These are phyloP conservation scores for Heracleum sosnowskyi DNA, from an alignment of 129 eudicot species.

Conservation along the genomic window DNA sequence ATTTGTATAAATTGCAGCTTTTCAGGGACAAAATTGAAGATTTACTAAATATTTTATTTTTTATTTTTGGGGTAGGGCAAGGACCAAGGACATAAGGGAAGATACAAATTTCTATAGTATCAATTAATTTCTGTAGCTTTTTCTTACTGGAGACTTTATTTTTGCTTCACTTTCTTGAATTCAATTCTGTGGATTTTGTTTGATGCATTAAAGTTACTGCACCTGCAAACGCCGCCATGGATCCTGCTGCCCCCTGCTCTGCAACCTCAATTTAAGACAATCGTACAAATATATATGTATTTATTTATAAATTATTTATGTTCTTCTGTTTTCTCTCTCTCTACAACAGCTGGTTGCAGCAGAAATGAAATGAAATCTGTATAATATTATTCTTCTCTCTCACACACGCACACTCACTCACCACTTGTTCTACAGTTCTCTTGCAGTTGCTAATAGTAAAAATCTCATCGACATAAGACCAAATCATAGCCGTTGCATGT, in stretches of 20 bases:
- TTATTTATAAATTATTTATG: not conserved
- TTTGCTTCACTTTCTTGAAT: not conserved
- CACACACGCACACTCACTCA: not conserved
- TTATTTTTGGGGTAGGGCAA: not conserved
- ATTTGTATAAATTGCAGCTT: not conserved
- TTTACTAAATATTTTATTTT: not conserved
- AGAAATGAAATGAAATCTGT: conserved; percentile 16
- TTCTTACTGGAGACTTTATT: not conserved
- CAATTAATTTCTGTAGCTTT: not conserved
- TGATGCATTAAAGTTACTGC: conserved; percentile 50
- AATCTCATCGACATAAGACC: conserved; percentile 4
- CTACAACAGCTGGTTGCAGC: conserved; percentile 1
- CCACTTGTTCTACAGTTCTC: conserved; percentile 49
- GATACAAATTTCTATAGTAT: not conserved
- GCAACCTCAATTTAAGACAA: conserved; percentile 45
- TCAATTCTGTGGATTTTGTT: conserved; percentile 19
- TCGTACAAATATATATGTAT: not conserved
- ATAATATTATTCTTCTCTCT: conserved; percentile 22
- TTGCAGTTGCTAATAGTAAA: conserved; percentile 38
- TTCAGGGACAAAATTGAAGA: not conserved
- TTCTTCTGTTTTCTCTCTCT: conserved; percentile 9
- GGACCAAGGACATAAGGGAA: not conserved
- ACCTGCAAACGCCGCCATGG: conserved; percentile 96
- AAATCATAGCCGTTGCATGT: conserved; percentile 45
- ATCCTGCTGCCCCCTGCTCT: conserved; percentile 5